Conservation (phyloP, 345 rosid species). For the Eucalyptus albens region DNA sequence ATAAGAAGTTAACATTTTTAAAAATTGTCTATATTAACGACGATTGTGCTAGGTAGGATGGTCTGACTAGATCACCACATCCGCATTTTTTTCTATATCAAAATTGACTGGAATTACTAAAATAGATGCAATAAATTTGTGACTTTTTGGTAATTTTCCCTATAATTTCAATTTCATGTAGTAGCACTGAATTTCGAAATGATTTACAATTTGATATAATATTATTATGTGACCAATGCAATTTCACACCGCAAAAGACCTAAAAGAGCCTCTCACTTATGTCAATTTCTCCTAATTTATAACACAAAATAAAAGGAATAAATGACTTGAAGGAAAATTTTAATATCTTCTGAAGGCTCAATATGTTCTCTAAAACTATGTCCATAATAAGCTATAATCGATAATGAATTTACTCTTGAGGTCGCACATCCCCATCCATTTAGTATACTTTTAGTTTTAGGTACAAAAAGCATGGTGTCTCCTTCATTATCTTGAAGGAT, state of each 20-base stretch:
- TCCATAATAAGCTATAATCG: background rate
- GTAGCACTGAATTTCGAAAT: background rate
- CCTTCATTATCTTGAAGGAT: background rate
- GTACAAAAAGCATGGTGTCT: background rate
- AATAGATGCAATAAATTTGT: no score
- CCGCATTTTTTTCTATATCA: no score
- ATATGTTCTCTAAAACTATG: background rate
- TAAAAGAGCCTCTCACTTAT: background rate
- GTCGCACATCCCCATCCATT: background rate
- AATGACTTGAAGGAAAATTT: background rate
- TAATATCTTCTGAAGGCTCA: background rate
- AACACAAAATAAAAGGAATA: background rate
- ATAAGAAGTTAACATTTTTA: no score
- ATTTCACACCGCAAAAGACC: background rate
- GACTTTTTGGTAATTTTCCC: background rate
- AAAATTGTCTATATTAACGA: no score
- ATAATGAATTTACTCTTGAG: background rate
- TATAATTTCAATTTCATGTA: background rate
- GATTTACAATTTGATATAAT: background rate
- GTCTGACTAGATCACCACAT: no score
- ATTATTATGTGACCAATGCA: background rate
- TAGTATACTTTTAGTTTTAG: background rate
- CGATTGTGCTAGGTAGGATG: no score
- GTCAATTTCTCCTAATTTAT: background rate
- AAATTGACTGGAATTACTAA: no score